Evolutionary conservation across 306 rosid genomes (phyloP).

Genomic region (Adenanthera pavonina): DNA sequence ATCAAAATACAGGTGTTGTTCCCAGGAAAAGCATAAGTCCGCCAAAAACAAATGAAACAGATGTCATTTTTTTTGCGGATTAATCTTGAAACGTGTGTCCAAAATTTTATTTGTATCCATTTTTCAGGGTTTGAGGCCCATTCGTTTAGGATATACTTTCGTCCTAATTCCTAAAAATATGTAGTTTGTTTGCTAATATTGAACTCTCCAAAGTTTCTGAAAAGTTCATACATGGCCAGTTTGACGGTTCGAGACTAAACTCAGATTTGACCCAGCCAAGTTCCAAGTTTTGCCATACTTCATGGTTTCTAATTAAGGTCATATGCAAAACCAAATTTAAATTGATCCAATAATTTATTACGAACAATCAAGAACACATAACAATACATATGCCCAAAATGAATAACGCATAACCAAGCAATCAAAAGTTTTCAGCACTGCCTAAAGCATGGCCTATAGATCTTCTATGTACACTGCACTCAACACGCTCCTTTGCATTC

Average conservation of each 20-base stretch:
- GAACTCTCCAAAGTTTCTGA: no score
- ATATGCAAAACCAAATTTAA: constrained; percentile 25
- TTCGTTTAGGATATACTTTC: background rate
- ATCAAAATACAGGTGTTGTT: background rate
- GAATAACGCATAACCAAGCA: constrained; percentile 45
- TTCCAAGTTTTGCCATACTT: background rate
- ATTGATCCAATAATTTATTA: constrained; percentile 40
- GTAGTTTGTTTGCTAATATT: background rate
- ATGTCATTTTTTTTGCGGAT: no score
- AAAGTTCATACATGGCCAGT: no score
- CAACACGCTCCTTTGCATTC: constrained; percentile 51
- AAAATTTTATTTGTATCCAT: background rate
- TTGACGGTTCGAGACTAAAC: background rate
- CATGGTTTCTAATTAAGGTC: background rate
- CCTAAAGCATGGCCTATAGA: constrained; percentile 51
- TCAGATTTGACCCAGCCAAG: background rate
- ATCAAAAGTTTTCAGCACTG: constrained; percentile 47
- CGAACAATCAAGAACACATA: constrained; percentile 43
- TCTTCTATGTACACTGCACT: constrained; percentile 64
- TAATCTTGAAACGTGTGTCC: background rate
- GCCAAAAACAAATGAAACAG: no score
- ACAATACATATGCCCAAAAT: constrained; percentile 47
- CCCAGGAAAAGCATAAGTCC: background rate
- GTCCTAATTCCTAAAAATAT: background rate
- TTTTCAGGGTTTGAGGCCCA: background rate